Evolutionary conservation across 1,284 basidiomycete genomes (phyloP).

Genomic region (Ceratorhiza oryzae-sativae): DNA sequence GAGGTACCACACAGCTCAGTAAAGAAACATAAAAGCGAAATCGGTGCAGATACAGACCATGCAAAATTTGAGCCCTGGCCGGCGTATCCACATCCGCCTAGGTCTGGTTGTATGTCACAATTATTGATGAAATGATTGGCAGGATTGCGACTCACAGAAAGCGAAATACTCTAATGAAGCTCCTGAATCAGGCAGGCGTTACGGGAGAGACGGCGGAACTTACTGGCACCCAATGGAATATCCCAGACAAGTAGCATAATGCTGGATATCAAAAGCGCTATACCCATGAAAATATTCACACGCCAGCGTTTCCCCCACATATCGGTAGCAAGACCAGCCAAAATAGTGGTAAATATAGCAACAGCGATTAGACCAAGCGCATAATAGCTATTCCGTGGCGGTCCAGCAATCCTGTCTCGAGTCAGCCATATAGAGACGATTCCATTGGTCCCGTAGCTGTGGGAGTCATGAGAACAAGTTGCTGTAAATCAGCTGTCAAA

Average conservation of each 20-base stretch:
- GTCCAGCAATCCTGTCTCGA: constrained; percentile 11
- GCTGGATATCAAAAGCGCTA: constrained; percentile 23
- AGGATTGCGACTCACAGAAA: constrained; percentile 21
- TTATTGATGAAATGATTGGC: too few species aligned
- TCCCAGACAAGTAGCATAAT: constrained; percentile 35
- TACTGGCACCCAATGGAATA: constrained; percentile 33
- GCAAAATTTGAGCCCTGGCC: constrained; percentile 35
- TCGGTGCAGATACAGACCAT: constrained; percentile 1
- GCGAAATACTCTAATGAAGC: constrained; percentile 33
- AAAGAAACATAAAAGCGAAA: not conserved
- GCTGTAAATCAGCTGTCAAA: not conserved
- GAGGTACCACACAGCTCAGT: not conserved
- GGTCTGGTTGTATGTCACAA: too few species aligned
- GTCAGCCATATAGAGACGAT: constrained; percentile 32
- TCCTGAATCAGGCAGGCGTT: too few species aligned
- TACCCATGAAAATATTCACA: constrained; percentile 36
- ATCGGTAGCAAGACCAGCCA: constrained; percentile 20
- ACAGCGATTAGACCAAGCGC: constrained; percentile 35
- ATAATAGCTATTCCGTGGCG: constrained; percentile 34
- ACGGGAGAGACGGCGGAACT: not conserved
- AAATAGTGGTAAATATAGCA: constrained; percentile 27
- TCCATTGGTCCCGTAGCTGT: constrained; percentile 33
- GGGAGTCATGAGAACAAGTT: not conserved
- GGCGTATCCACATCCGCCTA: constrained; percentile 30
- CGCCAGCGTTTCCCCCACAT: constrained; percentile 32